A percentile compares a stretch with the other conserved stretches of the same genome.
Evolutionary conservation across 192 early-diverging fungal genomes (phyloP).

Genomic region (Chytriomyces sp.): DNA sequence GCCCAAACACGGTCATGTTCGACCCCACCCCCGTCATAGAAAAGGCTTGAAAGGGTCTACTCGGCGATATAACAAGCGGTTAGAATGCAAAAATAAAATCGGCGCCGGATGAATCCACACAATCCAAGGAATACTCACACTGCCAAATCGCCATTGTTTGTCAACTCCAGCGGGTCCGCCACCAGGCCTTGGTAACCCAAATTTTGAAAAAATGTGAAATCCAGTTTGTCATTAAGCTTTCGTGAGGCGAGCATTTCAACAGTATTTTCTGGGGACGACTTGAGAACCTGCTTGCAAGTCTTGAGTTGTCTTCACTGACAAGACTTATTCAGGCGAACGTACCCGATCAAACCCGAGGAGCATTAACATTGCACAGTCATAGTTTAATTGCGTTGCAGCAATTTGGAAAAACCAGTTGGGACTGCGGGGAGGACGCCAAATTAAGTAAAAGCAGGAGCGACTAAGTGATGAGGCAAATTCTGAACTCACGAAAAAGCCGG

Average conservation of each 20-base stretch:
- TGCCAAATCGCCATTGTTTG: constrained; percentile 2
- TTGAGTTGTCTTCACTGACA: background rate
- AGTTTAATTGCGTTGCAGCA: background rate
- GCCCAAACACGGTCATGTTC: background rate
- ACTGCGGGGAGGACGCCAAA: too few relatives aligned
- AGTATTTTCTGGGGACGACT: background rate
- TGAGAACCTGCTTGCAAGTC: background rate
- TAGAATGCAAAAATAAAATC: too few relatives aligned
- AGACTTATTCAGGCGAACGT: too few relatives aligned
- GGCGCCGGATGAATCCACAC: too few relatives aligned
- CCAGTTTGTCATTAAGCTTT: too few relatives aligned
- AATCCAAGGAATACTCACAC: background rate
- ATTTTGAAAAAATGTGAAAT: background rate
- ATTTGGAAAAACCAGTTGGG: background rate
- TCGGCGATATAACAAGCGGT: too few relatives aligned
- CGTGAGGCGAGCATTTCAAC: background rate
- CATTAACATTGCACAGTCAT: constrained; percentile 7
- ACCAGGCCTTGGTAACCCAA: background rate
- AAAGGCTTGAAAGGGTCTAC: too few relatives aligned
- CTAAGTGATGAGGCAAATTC: too few relatives aligned
- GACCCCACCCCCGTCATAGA: background rate
- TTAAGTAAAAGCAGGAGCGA: too few relatives aligned
- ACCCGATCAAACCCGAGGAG: too few relatives aligned
- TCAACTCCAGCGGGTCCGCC: background rate
- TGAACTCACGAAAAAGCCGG: too few relatives aligned